Evolutionary conservation across 1,284 basidiomycete genomes (phyloP).

Genomic region (Ceratobasidium sp.): DNA sequence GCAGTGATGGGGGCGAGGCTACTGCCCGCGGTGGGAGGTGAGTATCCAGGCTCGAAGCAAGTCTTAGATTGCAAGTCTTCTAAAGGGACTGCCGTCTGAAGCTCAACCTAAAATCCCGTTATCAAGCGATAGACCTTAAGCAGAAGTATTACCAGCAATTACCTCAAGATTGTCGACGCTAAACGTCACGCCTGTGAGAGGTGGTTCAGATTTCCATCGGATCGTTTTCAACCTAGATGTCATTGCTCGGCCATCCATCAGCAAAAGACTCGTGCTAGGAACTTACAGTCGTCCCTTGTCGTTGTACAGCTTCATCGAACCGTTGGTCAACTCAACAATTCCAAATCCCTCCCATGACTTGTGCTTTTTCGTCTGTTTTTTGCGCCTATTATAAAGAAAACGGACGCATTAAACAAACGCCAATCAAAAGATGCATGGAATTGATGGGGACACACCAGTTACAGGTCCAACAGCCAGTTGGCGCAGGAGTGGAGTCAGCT

Average conservation of each 20-base stretch:
- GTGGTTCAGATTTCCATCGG: slow-evolving; percentile 37
- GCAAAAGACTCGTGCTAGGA: no score
- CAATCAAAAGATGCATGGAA: neutral
- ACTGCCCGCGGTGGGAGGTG: slow-evolving; percentile 8
- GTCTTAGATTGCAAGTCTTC: slow-evolving; percentile 38
- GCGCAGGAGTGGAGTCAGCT: neutral
- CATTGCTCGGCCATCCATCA: neutral
- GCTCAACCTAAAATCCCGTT: slow-evolving; percentile 29
- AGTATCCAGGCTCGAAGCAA: slow-evolving; percentile 34
- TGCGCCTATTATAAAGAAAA: slow-evolving; percentile 25
- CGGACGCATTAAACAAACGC: no score
- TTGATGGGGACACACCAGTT: slow-evolving; percentile 18
- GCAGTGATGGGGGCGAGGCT: slow-evolving; percentile 31
- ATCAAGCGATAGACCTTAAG: neutral
- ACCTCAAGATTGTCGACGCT: slow-evolving; percentile 40
- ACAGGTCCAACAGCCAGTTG: slow-evolving; percentile 40
- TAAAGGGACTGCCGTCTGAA: slow-evolving; percentile 37
- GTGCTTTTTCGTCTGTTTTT: slow-evolving; percentile 40
- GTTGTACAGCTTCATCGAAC: slow-evolving; percentile 36
- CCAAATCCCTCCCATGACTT: slow-evolving; percentile 45
- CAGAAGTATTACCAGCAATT: no score
- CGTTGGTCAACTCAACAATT: slow-evolving; percentile 32
- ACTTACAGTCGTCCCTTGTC: slow-evolving; percentile 39
- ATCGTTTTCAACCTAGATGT: slow-evolving; percentile 21
- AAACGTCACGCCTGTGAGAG: slow-evolving; percentile 41